Base-by-base conservation (phyloP, 805 yeast species). In the Metschnikowia kunwiensis region DNA sequence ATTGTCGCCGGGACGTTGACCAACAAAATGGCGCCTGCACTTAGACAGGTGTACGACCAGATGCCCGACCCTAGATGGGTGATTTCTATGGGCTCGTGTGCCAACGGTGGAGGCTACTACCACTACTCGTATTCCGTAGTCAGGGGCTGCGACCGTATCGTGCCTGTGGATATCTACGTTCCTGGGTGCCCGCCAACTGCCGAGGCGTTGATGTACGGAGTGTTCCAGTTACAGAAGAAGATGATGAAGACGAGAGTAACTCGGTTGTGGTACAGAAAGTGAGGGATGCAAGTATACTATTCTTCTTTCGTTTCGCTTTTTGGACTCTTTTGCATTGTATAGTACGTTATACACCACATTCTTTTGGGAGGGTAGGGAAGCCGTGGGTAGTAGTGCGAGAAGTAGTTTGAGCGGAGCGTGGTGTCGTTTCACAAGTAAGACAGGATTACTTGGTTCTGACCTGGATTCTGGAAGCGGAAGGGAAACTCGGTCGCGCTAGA, bases 1-100 rank as follows among this genome's bases (percentile, higher is more conserved):
- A 86, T 86, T 65, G 93, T 86, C 39, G 95, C 95, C 2, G 95
- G 95, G 27, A 86, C 95, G 2, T 77, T 86, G 49, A 86, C 95
- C 46, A 86, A 86, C 62, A 86, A 86, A 68, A 86, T 86, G 95
- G 95, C 95, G 2, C 95, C 95, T 26, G 93, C 93, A 17, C 71
- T 86, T 61, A 81, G 95, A 70, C 93, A 85, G 68, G 95, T 86
- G 22, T 86, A 86, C 63, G 95, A 86, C 63, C 95, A 86, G 66
- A 86, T 86, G 95, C 87, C 95, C 23, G 93, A 83, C 51, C 95
- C 95, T 30, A 79, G 89, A 66, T 86, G 95, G 95, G 95, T 86
- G 34, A 86, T 86, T 52, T 83, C 93, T 39, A 86, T 86, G 95
- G 95, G 95, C 32, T 82, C 91, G 6, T 86, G 95, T 68, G 95